Conservation (phyloP, 345 rosid genomes). For the Combretum micranthum region DNA sequence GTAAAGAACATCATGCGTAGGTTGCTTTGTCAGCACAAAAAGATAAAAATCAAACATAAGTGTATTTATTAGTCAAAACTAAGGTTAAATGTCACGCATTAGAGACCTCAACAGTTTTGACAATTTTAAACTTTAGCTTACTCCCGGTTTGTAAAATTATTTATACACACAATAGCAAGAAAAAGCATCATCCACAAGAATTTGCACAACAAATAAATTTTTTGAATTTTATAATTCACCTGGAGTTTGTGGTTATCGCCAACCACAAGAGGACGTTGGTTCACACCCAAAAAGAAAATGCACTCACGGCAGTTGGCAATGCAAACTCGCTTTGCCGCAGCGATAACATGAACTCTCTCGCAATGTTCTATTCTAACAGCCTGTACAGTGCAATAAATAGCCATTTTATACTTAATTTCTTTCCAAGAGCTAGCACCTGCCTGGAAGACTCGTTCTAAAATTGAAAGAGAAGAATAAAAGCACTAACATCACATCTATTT, state of each 20-base stretch:
- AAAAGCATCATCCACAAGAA: background rate
- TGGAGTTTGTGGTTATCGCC: slow-evolving; percentile 98
- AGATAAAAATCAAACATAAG: too few species aligned
- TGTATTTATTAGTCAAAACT: too few species aligned
- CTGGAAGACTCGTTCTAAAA: too few species aligned
- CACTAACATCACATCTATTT: too few species aligned
- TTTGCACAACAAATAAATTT: background rate
- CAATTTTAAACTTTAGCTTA: too few species aligned
- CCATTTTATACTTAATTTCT: background rate
- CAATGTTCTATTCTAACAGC: slow-evolving; percentile 93
- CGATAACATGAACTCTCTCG: slow-evolving; percentile 95
- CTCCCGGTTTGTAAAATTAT: too few species aligned
- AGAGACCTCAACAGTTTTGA: too few species aligned
- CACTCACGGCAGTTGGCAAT: slow-evolving; percentile 98
- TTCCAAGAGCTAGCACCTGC: background rate
- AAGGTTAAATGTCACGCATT: too few species aligned
- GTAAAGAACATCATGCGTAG: too few species aligned
- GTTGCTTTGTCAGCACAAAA: too few species aligned
- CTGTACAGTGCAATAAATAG: slow-evolving; percentile 26
- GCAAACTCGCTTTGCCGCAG: slow-evolving; percentile 81
- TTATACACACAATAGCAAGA: background rate
- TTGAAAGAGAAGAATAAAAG: too few species aligned
- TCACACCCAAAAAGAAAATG: slow-evolving; percentile 92
- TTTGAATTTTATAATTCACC: slow-evolving; percentile 29
- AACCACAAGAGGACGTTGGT: slow-evolving; percentile 92